These are phyloP conservation scores for Diaporthe destruens DNA, from an alignment of 2,329 filamentous ascomycete genomes.

Conservation along the genomic window DNA sequence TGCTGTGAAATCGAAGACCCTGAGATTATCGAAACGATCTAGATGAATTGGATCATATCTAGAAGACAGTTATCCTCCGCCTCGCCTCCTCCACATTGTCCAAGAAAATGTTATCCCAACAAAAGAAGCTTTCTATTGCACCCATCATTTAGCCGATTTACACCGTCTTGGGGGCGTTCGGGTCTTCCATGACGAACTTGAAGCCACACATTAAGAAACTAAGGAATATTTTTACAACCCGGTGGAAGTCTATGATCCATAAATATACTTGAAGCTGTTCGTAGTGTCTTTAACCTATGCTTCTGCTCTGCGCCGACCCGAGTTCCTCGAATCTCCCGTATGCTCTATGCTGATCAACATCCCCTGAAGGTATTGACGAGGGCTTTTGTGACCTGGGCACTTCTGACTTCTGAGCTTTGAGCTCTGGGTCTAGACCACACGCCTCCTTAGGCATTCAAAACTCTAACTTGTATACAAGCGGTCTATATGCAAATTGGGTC, in stretches of 20 bases:
- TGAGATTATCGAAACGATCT: neutral
- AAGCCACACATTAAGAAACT: too few relatives aligned
- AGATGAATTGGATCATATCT: neutral
- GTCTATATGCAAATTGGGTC: neutral
- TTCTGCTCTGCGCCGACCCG: neutral
- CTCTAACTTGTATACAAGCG: neutral
- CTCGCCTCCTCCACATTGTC: neutral
- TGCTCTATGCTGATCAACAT: neutral
- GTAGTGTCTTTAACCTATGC: too few relatives aligned
- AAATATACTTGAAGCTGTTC: too few relatives aligned
- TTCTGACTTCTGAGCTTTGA: neutral
- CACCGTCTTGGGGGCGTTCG: slow-evolving; percentile 3
- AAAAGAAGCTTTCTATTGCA: neutral
- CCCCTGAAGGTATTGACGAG: slow-evolving; percentile 12
- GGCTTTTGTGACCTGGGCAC: neutral
- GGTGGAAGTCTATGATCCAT: too few relatives aligned
- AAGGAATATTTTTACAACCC: too few relatives aligned
- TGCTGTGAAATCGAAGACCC: neutral
- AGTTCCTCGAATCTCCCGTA: neutral
- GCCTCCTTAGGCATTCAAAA: neutral
- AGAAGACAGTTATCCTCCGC: neutral
- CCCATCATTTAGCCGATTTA: neutral
- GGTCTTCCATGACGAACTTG: slow-evolving; percentile 41
- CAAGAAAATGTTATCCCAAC: neutral
- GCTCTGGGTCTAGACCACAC: neutral